These are phyloP conservation scores for Esteya vermicola DNA, from an alignment of 2,329 filamentous ascomycete genomes.

Conservation along the genomic window DNA sequence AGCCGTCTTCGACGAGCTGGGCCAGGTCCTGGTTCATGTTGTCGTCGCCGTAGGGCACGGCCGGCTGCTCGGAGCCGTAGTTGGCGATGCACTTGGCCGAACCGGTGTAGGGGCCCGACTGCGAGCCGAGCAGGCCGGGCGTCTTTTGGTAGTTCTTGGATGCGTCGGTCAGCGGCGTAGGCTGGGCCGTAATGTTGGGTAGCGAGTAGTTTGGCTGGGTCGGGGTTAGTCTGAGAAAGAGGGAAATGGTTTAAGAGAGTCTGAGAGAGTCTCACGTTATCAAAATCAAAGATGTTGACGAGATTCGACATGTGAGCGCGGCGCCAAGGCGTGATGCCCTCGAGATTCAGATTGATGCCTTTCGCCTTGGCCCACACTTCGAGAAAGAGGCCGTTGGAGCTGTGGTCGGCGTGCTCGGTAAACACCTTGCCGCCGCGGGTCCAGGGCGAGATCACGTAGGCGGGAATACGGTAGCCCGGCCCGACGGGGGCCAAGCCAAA, in stretches of 20 bases:
- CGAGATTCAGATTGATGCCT: slow-evolving; percentile 22
- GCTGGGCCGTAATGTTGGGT: slow-evolving; percentile 19
- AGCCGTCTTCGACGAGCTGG: slow-evolving; percentile 31
- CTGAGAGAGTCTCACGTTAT: too few relatives aligned
- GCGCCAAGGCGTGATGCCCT: slow-evolving; percentile 17
- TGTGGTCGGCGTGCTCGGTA: slow-evolving; percentile 32
- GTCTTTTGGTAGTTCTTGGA: not conserved
- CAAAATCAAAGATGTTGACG: slow-evolving; percentile 6
- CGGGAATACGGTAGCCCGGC: slow-evolving; percentile 25
- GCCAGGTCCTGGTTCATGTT: slow-evolving; percentile 20
- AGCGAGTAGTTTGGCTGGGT: slow-evolving; percentile 26
- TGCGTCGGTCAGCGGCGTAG: not conserved
- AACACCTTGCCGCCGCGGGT: slow-evolving; percentile 32
- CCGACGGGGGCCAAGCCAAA: slow-evolving; percentile 15
- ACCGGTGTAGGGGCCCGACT: slow-evolving; percentile 2
- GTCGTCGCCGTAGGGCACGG: slow-evolving; percentile 26
- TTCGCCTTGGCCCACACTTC: slow-evolving; percentile 32
- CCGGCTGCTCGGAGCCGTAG: slow-evolving; percentile 21
- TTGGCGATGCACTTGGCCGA: not conserved
- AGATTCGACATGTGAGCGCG: slow-evolving; percentile 15
- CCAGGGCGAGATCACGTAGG: slow-evolving; percentile 35
- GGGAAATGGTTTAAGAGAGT: too few relatives aligned
- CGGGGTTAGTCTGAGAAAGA: slow-evolving; percentile 21
- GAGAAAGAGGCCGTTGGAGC: slow-evolving; percentile 32
- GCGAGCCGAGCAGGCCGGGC: not conserved